Evolutionary conservation across 2,329 filamentous ascomycete species (phyloP).

Genomic region (Nigrospora sphaerica): DNA sequence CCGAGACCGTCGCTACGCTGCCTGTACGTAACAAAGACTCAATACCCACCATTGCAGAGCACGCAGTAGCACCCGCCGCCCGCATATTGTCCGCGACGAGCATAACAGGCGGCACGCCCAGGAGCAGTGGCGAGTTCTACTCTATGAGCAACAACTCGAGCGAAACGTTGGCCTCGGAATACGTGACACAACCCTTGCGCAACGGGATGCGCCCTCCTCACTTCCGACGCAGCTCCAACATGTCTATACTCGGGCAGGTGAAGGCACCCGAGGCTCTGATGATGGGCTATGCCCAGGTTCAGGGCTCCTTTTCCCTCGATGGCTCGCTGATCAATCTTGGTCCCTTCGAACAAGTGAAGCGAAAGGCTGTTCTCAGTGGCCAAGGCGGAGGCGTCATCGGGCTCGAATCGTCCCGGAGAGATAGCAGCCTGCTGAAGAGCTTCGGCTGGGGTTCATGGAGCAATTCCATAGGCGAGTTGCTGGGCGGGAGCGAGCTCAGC

Average conservation of each 20-base stretch:
- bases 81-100: constrained; percentile 74
- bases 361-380: constrained; percentile 82
- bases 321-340: constrained; percentile 83
- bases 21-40: constrained; percentile 34
- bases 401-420: constrained; percentile 64
- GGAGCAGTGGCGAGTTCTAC: constrained; percentile 93
- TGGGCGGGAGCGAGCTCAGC: constrained; percentile 83
- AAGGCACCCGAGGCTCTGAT: constrained; percentile 72
- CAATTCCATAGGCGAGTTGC: constrained; percentile 77
- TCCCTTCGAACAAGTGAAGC: constrained; percentile 92
- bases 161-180: constrained; percentile 88
- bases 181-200: constrained; percentile 49
- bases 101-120: constrained; percentile 66
- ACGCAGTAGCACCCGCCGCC: constrained; percentile 49
- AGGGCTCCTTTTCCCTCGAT: constrained; percentile 86
- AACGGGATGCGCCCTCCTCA: constrained; percentile 32
- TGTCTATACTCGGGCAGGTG: constrained; percentile 32
- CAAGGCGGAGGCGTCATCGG: constrained; percentile 84
- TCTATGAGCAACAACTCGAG: constrained; percentile 91
- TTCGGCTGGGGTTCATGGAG: constrained; percentile 86
- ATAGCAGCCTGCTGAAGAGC: constrained; percentile 72
- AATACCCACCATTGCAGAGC: constrained; percentile 48
- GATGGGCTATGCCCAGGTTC: constrained; percentile 96
- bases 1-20: constrained; percentile 26
- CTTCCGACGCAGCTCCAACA: constrained; percentile 37